Evolutionary conservation across 1,139 yeast species (phyloP).

Genomic region (Yamadazyma dendronema): DNA sequence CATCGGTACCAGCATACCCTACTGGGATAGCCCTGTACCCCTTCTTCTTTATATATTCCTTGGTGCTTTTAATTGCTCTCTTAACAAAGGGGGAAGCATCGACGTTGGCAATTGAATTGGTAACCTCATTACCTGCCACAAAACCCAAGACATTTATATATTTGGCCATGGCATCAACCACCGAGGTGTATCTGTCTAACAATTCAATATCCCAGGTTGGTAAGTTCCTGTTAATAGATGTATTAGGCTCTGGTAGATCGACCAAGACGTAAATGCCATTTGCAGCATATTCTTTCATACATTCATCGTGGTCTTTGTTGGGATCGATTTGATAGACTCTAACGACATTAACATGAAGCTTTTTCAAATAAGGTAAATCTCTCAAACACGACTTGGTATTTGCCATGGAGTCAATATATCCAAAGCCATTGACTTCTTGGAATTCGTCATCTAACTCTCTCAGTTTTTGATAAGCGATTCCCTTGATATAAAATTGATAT

Average conservation of each 20-base stretch:
- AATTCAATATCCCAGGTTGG: constrained; percentile 49
- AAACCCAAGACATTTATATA: constrained; percentile 55
- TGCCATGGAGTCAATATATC: constrained; percentile 55
- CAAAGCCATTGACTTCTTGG: constrained; percentile 22
- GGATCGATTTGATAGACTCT: constrained; percentile 59
- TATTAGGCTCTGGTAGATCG: constrained; percentile 55
- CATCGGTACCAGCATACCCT: constrained; percentile 64
- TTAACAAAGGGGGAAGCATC: constrained; percentile 60
- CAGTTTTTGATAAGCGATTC: constrained; percentile 58
- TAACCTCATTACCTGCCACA: constrained; percentile 63
- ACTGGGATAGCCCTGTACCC: constrained; percentile 53
- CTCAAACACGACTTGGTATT: constrained; percentile 45
- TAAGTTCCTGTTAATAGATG: constrained; percentile 45
- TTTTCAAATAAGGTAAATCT: constrained; percentile 47
- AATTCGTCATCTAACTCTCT: constrained; percentile 30
- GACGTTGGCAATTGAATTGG: constrained; percentile 47
- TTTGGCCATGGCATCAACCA: constrained; percentile 48
- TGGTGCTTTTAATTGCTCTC: constrained; percentile 60
- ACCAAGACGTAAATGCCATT: constrained; percentile 57
- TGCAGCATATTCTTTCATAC: constrained; percentile 52
- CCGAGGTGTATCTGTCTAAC: constrained; percentile 40
- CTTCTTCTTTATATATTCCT: constrained; percentile 41
- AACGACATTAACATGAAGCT: constrained; percentile 51
- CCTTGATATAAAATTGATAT: constrained; percentile 54
- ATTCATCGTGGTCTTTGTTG: constrained; percentile 46